These are phyloP conservation scores for Mesotaenium endlicherianum DNA, from an alignment of 139 green algal genomes.

Conservation along the genomic window DNA sequence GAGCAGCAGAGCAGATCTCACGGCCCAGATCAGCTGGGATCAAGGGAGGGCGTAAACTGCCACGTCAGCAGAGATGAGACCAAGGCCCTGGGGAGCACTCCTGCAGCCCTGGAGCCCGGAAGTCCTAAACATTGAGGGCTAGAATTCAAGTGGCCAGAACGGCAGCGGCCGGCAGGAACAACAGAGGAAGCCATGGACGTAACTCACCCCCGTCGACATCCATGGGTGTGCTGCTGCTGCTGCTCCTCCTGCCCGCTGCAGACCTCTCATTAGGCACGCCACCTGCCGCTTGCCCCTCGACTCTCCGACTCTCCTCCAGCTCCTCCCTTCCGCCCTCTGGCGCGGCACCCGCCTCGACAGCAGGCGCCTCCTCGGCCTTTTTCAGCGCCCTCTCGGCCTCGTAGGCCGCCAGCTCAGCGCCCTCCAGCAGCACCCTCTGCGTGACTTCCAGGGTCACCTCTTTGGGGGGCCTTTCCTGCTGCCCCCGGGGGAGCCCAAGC, in stretches of 20 bases:
- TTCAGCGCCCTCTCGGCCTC: slow-evolving; percentile 6
- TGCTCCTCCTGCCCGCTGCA: background rate
- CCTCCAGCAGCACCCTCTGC: slow-evolving; percentile 69
- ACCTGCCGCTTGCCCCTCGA: background rate
- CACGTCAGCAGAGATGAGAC: too few species aligned
- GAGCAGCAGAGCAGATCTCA: background rate
- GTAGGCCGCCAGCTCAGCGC: slow-evolving; percentile 73
- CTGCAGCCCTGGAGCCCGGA: too few species aligned
- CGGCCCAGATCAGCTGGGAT: background rate
- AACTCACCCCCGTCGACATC: background rate
- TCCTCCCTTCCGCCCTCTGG: background rate
- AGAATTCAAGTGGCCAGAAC: background rate
- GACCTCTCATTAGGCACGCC: background rate
- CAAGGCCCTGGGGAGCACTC: too few species aligned
- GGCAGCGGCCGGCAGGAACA: background rate
- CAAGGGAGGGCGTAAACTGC: background rate
- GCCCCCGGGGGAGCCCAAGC: background rate
- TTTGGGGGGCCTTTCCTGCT: background rate
- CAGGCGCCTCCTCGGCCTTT: slow-evolving; percentile 9
- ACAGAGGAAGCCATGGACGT: background rate
- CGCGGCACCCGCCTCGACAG: background rate
- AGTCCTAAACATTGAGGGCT: background rate
- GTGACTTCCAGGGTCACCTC: slow-evolving; percentile 59
- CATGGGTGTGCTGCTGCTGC: background rate
- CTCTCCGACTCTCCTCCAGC: background rate